Conservation (phyloP, 768 basidiomycete genomes). For the Boletus patriciae region DNA sequence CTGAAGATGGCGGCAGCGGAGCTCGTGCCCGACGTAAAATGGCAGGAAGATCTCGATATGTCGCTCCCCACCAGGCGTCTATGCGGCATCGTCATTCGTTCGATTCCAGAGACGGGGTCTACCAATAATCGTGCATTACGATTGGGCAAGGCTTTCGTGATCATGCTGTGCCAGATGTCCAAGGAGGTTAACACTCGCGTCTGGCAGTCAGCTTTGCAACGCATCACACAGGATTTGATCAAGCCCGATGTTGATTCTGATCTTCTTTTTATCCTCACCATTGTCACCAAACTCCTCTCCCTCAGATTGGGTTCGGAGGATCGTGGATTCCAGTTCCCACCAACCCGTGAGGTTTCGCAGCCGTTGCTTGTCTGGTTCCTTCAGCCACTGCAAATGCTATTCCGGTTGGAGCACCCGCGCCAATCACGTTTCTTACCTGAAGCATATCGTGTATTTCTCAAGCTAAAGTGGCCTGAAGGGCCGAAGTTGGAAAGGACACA, state of each 20-base stretch:
- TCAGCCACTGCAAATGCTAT: not conserved
- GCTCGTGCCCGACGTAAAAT: conserved; percentile 18
- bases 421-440: conserved; percentile 2
- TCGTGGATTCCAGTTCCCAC: not conserved
- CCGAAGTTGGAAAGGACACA: not conserved
- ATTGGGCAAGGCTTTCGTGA: conserved; percentile 6
- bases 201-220: not conserved
- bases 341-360: not conserved
- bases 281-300: conserved; percentile 1
- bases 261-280: not conserved
- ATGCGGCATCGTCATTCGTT: conserved; percentile 1
- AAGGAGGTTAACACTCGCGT: not conserved
- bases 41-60: conserved; percentile 12
- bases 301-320: not conserved
- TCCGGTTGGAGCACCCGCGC: not conserved
- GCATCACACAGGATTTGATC: not conserved
- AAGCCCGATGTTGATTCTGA: not conserved
- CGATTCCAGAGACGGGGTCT: not conserved
- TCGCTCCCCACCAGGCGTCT: conserved; percentile 2
- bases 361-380: conserved; percentile 3
- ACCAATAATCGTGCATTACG: not conserved
- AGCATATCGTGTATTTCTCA: not conserved
- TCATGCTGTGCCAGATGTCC: conserved; percentile 1
- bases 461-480: not conserved
- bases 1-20: conserved; percentile 4